Conservation (phyloP, 2,329 filamentous ascomycete species). For the Fusarium napiforme region DNA sequence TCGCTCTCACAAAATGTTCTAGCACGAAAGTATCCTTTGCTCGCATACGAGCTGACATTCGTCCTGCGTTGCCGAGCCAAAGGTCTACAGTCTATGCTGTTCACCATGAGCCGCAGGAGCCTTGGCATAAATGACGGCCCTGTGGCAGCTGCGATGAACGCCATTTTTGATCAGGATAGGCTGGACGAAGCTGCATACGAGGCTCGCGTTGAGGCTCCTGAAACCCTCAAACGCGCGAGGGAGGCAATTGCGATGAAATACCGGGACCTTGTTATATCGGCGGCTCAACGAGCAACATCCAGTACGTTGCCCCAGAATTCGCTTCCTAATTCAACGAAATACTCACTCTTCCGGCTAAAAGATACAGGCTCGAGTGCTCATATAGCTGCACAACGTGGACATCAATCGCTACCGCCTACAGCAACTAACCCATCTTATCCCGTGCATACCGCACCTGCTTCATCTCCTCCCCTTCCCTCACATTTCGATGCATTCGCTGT, state of each 20-base stretch:
- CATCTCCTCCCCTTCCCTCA: slow-evolving; percentile 7
- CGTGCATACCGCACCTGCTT: background rate
- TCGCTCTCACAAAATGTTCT: slow-evolving; percentile 13
- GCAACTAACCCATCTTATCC: slow-evolving; percentile 7
- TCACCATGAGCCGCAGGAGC: slow-evolving; percentile 44
- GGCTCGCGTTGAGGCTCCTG: slow-evolving; percentile 3
- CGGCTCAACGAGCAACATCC: slow-evolving; percentile 5
- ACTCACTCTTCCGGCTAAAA: slow-evolving; percentile 20
- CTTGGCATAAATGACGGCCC: slow-evolving; percentile 41
- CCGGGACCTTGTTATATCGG: slow-evolving; percentile 10
- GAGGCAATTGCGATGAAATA: slow-evolving; percentile 13
- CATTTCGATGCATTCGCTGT: slow-evolving; percentile 12
- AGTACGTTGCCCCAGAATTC: slow-evolving; percentile 25
- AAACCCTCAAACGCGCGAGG: slow-evolving; percentile 20
- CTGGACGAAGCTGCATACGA: slow-evolving; percentile 33
- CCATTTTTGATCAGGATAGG: slow-evolving; percentile 42
- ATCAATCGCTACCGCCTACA: slow-evolving; percentile 9
- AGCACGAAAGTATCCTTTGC: slow-evolving; percentile 44
- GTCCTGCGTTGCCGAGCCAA: slow-evolving; percentile 43
- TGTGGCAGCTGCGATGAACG: slow-evolving; percentile 27
- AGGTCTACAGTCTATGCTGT: slow-evolving; percentile 43
- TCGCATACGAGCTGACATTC: slow-evolving; percentile 41
- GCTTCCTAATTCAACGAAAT: background rate
- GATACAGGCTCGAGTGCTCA: slow-evolving; percentile 6
- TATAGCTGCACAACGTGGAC: slow-evolving; percentile 10